Conservation (phyloP, 257 asterid species). For the Euphrasia confusa region DNA sequence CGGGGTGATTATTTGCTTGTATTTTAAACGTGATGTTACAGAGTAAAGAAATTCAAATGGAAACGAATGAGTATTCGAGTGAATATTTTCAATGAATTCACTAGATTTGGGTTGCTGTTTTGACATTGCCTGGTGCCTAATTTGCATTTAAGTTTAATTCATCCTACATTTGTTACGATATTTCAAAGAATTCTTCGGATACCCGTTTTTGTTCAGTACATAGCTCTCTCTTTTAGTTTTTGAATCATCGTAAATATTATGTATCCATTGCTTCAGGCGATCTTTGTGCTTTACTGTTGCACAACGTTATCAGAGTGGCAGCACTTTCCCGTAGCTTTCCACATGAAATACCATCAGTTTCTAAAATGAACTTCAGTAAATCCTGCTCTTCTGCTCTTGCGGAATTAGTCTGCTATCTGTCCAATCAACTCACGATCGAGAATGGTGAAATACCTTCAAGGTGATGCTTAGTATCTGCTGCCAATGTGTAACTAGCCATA, state of each 20-base stretch:
- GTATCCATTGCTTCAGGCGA: conserved; percentile 38
- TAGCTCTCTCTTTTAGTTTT: background rate
- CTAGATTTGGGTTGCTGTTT: background rate
- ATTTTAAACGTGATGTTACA: background rate
- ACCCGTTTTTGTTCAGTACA: background rate
- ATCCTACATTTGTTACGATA: conserved; percentile 8
- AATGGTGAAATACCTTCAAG: conserved; percentile 59
- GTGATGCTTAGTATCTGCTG: conserved; percentile 28
- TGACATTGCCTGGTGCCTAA: background rate
- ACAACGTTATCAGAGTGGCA: conserved; percentile 46
- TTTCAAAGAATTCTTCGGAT: conserved; percentile 1
- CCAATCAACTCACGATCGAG: conserved; percentile 31
- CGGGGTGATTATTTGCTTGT: background rate
- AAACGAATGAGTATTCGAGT: background rate
- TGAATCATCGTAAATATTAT: background rate
- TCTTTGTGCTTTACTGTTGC: conserved; percentile 45
- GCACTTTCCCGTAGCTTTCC: conserved; percentile 36
- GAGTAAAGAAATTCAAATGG: too few species aligned
- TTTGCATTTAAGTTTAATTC: conserved; percentile 7
- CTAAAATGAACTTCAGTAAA: conserved; percentile 26
- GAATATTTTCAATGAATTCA: background rate
- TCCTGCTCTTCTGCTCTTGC: conserved; percentile 34
- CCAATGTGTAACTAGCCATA: background rate
- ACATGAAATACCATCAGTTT: conserved; percentile 24
- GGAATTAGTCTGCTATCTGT: conserved; percentile 36